phyloP scores from a whole-genome alignment of 1,284 basidiomycete genomes.

The Ganoderma sp. region DNA sequence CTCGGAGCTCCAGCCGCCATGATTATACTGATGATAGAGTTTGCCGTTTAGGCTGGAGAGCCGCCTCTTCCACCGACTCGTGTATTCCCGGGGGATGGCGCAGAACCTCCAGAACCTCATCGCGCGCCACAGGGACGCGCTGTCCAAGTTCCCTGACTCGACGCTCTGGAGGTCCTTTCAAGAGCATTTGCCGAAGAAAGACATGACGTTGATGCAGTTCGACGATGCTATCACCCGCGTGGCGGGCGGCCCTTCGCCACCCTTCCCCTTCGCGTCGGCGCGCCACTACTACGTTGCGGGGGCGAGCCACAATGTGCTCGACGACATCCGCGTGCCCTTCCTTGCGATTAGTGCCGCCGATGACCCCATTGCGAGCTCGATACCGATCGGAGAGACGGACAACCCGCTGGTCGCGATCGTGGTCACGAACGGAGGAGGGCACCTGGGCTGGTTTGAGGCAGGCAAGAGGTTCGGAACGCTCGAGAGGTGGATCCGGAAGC shows the following conservation, averaged over 20 bases:
- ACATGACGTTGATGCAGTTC: conserved; percentile 64
- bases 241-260: conserved; percentile 79
- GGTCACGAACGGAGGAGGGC: conserved; percentile 84
- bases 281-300: conserved; percentile 86
- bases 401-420: conserved; percentile 75
- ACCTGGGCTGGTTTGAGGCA: conserved; percentile 93
- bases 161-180: conserved; percentile 55
- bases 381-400: conserved; percentile 63
- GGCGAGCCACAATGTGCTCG: conserved; percentile 58
- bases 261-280: conserved; percentile 81
- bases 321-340: conserved; percentile 69
- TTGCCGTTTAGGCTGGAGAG: conserved; percentile 58
- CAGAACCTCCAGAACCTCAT: conserved; percentile 76
- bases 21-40: conserved; percentile 18
- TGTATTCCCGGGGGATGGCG: conserved; percentile 88
- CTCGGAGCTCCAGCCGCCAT: conserved; percentile 6
- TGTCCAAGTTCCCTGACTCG: conserved; percentile 59
- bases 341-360: conserved; percentile 89
- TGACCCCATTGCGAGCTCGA: conserved; percentile 82
- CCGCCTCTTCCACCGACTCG: conserved; percentile 66
- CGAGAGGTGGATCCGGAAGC: conserved; percentile 73
- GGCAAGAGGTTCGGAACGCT: conserved; percentile 50
- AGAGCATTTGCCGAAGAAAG: conserved; percentile 52
- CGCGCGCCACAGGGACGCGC: conserved; percentile 59
- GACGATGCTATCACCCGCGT: conserved; percentile 74